A percentile compares a stretch with the other conserved stretches of the same genome.
phyloP scores from a whole-genome alignment of 2,329 filamentous ascomycete species.

The Ophiosphaerella korrae region DNA sequence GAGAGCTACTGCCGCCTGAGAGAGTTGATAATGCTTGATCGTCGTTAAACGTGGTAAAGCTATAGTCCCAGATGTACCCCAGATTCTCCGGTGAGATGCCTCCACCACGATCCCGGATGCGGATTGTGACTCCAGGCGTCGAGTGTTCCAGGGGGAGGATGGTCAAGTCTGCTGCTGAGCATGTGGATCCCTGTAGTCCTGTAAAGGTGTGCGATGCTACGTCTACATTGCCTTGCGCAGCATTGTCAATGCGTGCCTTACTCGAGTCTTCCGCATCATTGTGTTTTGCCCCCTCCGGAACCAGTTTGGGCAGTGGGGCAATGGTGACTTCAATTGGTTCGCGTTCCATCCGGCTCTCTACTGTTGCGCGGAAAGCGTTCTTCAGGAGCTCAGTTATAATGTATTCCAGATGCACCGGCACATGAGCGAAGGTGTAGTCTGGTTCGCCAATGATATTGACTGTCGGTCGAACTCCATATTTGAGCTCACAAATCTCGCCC shows the following conservation, averaged over 20 bases:
- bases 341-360: constrained; percentile 78
- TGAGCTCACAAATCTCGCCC: constrained; percentile 93
- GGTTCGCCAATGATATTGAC: constrained; percentile 84
- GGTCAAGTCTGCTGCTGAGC: constrained; percentile 36
- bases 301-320: constrained; percentile 67
- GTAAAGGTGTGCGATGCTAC: constrained; percentile 38
- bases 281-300: constrained; percentile 18
- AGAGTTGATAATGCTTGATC: constrained; percentile 57
- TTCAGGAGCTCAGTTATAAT: constrained; percentile 96
- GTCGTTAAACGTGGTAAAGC: constrained; percentile 91
- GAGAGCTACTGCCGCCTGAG: constrained; percentile 42
- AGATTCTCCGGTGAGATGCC: constrained; percentile 86
- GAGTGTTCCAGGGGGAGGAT: constrained; percentile 56
- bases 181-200: constrained; percentile 21
- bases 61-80: constrained; percentile 93
- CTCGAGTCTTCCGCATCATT: constrained; percentile 11
- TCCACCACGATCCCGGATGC: constrained; percentile 93
- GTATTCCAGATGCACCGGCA: constrained; percentile 96
- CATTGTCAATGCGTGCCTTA: constrained; percentile 27
- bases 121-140: constrained; percentile 85
- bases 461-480: constrained; percentile 85
- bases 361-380: constrained; percentile 91
- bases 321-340: constrained; percentile 93
- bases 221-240: constrained; percentile 40
- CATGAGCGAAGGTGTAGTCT: constrained; percentile 86